Base-by-base conservation (phyloP, 805 yeast genomes). In the Babjeviella inositovora region DNA sequence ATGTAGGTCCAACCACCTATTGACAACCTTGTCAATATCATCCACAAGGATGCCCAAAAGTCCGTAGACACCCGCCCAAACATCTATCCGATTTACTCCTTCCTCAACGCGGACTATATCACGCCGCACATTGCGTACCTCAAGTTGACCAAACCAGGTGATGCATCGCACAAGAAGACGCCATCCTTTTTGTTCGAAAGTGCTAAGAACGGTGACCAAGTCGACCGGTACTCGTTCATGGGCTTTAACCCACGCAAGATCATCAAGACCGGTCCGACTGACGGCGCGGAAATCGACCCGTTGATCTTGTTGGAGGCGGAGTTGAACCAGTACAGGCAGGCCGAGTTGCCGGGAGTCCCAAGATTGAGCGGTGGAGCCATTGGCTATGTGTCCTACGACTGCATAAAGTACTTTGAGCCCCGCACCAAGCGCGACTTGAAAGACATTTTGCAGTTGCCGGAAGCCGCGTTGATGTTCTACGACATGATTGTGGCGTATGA, bases 351-450 rank as follows among this genome's bases (percentile, higher is more conserved):
- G 1, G 92, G 93, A 19, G 54, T 85, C 23, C 81, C 94, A 8
- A 67, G 63, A 32, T 53, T 84, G 28, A 73, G 85, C 36, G 98
- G 99, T 28, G 99, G 99, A 32, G 97, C 97, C 5, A 64, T 87
- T 25, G 99, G 99, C 2, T 90, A 84, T 43, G 71, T 90, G 20
- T 81, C 96, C 1, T 90, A 90, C 40, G 99, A 90, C 47, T 90
- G 99, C 56, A 77, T 90, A 40, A 79, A 82, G 44, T 90, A 90
- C 49, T 90, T 90, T 35, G 99, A 90, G 52, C 99, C 99, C 29
- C 73, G 62, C 35, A 87, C 97, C 1, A 63, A 62, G 29, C 66
- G 80, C 32, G 61, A 61, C 3, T 57, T 85, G 35, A 69, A 75
- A 34, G 97, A 90, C 45, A 72, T 74, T 1, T 53, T 90, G 35